Evolutionary conservation across 371 early-diverging fungal genomes (phyloP), one percentile per base, ranked within the genome.

Genomic region (Rhizomucor pusillus): DNA sequence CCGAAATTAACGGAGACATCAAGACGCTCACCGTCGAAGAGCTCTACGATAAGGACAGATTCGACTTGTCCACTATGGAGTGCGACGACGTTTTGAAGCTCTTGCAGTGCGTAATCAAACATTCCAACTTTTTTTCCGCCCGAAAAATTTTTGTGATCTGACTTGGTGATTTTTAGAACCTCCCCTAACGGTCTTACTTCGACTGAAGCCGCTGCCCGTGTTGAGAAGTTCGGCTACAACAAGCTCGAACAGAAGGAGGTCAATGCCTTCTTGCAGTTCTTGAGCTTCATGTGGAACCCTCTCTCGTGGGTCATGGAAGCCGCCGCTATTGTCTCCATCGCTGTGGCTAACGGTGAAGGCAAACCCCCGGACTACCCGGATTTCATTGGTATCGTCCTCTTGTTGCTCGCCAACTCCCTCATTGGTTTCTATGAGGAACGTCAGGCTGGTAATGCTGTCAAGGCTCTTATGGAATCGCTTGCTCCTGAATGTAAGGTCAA

Each of bases 351-450:
- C 70, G 88, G 64, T 60, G 79, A 80, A 36, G 72, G 74, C 47
- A 48, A 62, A 54, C 71, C 89, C 6, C 87, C 86, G 20, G 88
- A 91, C 67, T 92, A 89, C 81, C 79, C 83, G 50, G 92, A 93
- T 70, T 88, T 94, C 57, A 88, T 85, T 39, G 91, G 90, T 75
- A 85, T 94, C 63, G 66, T 91, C 11, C 59, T 87, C 39, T 81
- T 94, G 40, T 70, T 93, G 64, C 57, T 93, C 50, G 83, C 80
- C 59, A 94, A 94, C 71, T 88, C 94, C 50, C 67, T 74, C 67
- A 91, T 94, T 57, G 94, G 94, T 58, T 94, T 75, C 73, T 65
- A 81, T 65, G 91, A 93, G 75, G 94, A 93, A 75, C 82, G 85
- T 57, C 81, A 85, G 49, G 89, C 89, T 40, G 86, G 86, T 65